A percentile compares a stretch with the other conserved stretches of the same genome.
Conservation (phyloP, 2,329 filamentous ascomycete species). For the Cladosporium sp. region DNA sequence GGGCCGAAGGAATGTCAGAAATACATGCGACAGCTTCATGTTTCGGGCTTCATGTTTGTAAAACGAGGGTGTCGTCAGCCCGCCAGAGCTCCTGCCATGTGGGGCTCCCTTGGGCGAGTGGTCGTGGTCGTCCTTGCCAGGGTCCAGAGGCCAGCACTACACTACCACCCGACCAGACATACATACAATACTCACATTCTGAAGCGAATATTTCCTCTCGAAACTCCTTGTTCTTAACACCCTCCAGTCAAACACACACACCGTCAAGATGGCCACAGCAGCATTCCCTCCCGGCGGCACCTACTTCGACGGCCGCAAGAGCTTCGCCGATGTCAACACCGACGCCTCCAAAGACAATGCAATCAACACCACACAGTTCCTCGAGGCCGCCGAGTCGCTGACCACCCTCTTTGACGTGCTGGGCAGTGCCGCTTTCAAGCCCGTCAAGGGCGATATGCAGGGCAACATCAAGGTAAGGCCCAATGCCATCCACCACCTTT, state of each 20-base stretch:
- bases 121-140: too few relatives aligned
- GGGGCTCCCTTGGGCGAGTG: too few relatives aligned
- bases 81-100: too few relatives aligned
- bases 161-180: too few relatives aligned
- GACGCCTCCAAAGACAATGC: constrained; percentile 65
- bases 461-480: constrained; percentile 80
- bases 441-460: constrained; percentile 85
- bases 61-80: too few relatives aligned
- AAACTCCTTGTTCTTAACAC: too few relatives aligned
- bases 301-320: constrained; percentile 82
- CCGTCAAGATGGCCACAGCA: constrained; percentile 19
- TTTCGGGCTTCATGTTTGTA: too few relatives aligned
- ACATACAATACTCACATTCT: too few relatives aligned
- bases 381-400: constrained; percentile 84
- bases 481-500: background rate
- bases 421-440: constrained; percentile 71
- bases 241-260: constrained; percentile 13
- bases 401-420: constrained; percentile 74
- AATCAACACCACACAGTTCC: constrained; percentile 79
- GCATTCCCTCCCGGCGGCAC: constrained; percentile 61
- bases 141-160: too few relatives aligned
- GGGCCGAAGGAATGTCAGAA: background rate
- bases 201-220: too few relatives aligned
- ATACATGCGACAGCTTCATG: background rate
- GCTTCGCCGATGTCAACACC: constrained; percentile 78